These are phyloP conservation scores for Conringia planisiliqua DNA, from an alignment of 345 rosid species.

Conservation along the genomic window DNA sequence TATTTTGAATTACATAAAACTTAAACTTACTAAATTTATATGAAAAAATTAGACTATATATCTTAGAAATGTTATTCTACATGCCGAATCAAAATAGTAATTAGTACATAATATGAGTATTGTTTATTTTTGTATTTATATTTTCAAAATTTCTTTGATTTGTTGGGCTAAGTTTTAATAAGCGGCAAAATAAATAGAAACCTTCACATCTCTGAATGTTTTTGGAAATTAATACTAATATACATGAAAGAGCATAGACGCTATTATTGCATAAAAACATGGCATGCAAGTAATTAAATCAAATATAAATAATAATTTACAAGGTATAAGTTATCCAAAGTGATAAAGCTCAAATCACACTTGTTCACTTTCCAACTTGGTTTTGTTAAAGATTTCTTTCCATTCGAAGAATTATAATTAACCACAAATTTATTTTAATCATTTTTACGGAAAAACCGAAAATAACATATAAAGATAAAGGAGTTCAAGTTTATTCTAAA, in stretches of 20 bases:
- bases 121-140: not conserved
- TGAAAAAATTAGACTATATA: too few species aligned
- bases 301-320: not conserved
- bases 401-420: not conserved
- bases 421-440: not conserved
- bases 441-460: not conserved
- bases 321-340: not conserved
- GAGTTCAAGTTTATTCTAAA: slow-evolving; percentile 9
- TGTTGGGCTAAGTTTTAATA: not conserved
- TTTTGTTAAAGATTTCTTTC: not conserved
- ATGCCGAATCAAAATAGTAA: not conserved
- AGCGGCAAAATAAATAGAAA: not conserved
- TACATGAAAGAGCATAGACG: not conserved
- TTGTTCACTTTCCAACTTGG: not conserved
- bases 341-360: not conserved
- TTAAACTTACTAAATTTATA: too few species aligned
- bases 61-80: not conserved
- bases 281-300: not conserved
- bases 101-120: not conserved
- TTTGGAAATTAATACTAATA: not conserved
- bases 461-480: slow-evolving; percentile 7
- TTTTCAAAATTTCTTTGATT: not conserved
- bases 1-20: too few species aligned
- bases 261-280: not conserved
- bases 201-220: not conserved